Evolutionary conservation across 202 grass and related monocot genomes (phyloP).

Genomic region (Digitaria exilis): DNA sequence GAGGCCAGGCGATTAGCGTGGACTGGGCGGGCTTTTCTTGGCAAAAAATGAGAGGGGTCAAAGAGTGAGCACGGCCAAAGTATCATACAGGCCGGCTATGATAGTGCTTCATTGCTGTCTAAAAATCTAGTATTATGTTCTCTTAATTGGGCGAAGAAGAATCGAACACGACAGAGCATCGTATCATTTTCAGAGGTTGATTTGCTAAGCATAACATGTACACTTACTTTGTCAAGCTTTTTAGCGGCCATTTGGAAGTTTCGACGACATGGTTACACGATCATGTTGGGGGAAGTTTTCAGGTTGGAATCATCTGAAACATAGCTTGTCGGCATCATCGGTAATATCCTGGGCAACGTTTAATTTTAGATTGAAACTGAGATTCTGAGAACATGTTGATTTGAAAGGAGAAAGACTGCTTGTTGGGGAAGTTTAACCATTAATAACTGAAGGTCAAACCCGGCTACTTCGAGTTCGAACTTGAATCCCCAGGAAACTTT

Average conservation of each 20-base stretch:
- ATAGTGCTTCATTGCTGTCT: not conserved
- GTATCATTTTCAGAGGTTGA: not conserved
- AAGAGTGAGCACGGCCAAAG: not conserved
- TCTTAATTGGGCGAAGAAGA: not conserved
- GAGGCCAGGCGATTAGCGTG: slow-evolving; percentile 24
- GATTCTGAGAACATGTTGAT: too few species aligned
- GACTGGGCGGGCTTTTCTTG: slow-evolving; percentile 15
- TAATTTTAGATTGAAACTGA: not conserved
- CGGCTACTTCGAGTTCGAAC: not conserved
- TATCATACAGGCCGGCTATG: not conserved
- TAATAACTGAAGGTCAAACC: not conserved
- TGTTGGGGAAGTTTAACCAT: not conserved
- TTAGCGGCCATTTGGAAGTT: not conserved
- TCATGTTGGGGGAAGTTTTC: not conserved
- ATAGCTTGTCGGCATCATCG: not conserved
- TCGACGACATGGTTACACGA: not conserved
- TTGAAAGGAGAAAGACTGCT: not conserved
- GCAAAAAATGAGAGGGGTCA: slow-evolving; percentile 12
- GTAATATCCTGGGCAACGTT: not conserved
- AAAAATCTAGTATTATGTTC: not conserved
- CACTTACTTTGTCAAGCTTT: not conserved
- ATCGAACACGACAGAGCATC: not conserved
- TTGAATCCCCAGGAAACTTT: not conserved
- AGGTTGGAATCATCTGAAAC: not conserved
- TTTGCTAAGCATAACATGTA: not conserved